These are phyloP conservation scores for Neostapfia colusana DNA, from an alignment of 176 grass and related monocot genomes.

Conservation along the genomic window DNA sequence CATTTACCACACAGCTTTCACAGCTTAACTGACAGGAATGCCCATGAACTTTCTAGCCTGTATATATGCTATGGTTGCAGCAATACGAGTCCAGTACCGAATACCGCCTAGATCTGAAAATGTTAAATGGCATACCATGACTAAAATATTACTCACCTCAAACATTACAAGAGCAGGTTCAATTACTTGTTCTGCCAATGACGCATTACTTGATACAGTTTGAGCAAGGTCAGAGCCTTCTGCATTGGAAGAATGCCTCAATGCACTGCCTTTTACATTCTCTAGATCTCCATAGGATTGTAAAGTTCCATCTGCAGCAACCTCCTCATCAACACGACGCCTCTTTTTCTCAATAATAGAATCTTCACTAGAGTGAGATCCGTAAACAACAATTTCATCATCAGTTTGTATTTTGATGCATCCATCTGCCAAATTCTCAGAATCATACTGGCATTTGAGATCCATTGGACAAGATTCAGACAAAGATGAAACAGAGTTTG, in stretches of 20 bases:
- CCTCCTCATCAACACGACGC: slow-evolving; percentile 64
- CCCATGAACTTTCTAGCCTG: not conserved
- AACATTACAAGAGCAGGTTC: slow-evolving; percentile 99
- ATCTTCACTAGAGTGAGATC: slow-evolving; percentile 56
- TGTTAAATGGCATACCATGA: slow-evolving; percentile 1
- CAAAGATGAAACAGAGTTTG: slow-evolving; percentile 45
- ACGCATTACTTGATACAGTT: slow-evolving; percentile 74
- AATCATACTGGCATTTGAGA: slow-evolving; percentile 61
- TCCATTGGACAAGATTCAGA: slow-evolving; percentile 65
- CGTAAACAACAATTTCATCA: slow-evolving; percentile 62
- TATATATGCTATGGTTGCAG: not conserved
- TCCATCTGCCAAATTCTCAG: slow-evolving; percentile 63
- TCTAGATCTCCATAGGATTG: slow-evolving; percentile 64
- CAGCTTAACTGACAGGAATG: not conserved
- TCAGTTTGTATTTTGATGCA: slow-evolving; percentile 84
- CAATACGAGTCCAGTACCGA: not conserved
- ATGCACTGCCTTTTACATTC: slow-evolving; percentile 48
- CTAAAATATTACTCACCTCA: slow-evolving; percentile 62
- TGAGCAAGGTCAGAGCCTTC: slow-evolving; percentile 61
- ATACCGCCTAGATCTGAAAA: not conserved
- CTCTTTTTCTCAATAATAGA: slow-evolving; percentile 74
- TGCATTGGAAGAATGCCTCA: slow-evolving; percentile 51
- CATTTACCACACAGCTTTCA: not conserved
- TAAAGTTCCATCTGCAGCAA: slow-evolving; percentile 62
- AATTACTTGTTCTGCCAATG: slow-evolving; percentile 89